Evolutionary conservation across 2,329 filamentous ascomycete genomes (phyloP).

Genomic region (Cytospora piceae): DNA sequence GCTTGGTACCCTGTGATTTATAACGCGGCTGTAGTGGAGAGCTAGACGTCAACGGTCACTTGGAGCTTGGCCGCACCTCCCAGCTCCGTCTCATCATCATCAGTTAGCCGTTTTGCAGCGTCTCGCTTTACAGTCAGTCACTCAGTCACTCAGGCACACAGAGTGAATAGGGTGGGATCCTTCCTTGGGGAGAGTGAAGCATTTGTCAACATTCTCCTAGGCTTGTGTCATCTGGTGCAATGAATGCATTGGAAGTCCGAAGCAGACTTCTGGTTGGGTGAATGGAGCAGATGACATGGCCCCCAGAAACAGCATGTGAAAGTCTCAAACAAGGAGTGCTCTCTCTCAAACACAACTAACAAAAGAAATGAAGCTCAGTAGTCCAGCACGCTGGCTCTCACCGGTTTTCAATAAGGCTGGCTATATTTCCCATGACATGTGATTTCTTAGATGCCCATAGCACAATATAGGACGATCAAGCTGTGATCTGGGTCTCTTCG

Average conservation of each 20-base stretch:
- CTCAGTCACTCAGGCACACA: neutral
- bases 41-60: neutral
- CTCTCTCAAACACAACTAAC: neutral
- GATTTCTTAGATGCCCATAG: neutral
- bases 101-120: neutral
- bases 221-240: neutral
- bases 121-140: no score
- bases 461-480: neutral
- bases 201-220: neutral
- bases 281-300: neutral
- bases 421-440: neutral
- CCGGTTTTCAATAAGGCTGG: neutral
- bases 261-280: neutral
- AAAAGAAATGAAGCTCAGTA: neutral
- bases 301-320: neutral
- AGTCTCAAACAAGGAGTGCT: neutral
- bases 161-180: neutral
- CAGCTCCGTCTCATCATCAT: neutral
- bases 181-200: neutral
- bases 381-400: neutral
- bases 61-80: neutral
- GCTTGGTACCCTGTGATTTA: conserved; percentile 14
- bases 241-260: neutral
- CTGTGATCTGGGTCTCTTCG: neutral
- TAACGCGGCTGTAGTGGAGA: conserved; percentile 1